phyloP scores from a whole-genome alignment of 495 filamentous ascomycete genomes.

The Podospora anserina region DNA sequence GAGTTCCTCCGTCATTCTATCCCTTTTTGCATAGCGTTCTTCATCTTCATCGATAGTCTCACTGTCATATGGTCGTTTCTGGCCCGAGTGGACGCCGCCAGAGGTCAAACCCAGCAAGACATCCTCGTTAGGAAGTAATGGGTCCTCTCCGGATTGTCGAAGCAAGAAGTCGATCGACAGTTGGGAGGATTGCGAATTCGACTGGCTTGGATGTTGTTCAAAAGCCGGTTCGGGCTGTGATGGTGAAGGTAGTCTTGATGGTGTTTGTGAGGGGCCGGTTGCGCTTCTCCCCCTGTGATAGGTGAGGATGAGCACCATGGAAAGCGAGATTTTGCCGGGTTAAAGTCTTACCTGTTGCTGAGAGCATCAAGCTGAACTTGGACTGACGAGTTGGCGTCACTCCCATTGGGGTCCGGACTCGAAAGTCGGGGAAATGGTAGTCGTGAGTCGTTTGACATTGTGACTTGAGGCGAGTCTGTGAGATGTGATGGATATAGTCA shows the following conservation, averaged over 20 bases:
- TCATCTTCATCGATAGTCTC: neutral
- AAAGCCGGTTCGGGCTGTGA: neutral
- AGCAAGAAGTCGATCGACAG: neutral
- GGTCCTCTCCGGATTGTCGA: neutral
- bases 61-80: neutral
- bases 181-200: neutral
- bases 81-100: neutral
- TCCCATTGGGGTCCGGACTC: slow-evolving; percentile 18
- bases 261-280: neutral
- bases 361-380: slow-evolving; percentile 27
- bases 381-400: slow-evolving; percentile 31
- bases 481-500: neutral
- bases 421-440: slow-evolving; percentile 9
- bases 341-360: slow-evolving; percentile 24
- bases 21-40: neutral
- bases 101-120: neutral
- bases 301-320: neutral
- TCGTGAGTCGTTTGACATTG: slow-evolving; percentile 15
- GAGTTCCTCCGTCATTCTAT: neutral
- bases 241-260: neutral
- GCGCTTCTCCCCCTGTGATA: neutral
- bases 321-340: no score
- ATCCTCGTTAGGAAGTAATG: neutral
- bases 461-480: slow-evolving; percentile 2
- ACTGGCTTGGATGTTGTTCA: neutral